Evolutionary conservation across 2,329 filamentous ascomycete genomes (phyloP).

Genomic region (Tolypocladium ovalisporum): DNA sequence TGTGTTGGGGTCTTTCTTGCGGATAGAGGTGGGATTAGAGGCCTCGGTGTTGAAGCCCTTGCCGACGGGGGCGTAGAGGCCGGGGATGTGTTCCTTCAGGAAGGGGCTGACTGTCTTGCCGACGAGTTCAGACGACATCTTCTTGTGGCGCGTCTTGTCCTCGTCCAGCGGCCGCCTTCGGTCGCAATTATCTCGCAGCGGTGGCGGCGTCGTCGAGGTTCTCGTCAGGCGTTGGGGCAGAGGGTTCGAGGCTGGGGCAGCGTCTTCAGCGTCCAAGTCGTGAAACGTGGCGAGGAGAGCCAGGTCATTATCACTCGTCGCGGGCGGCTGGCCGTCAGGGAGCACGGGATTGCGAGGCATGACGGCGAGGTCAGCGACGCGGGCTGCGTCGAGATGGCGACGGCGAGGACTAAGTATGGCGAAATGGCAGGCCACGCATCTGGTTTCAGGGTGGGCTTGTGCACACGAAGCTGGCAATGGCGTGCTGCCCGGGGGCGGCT

Average conservation of each 20-base stretch:
- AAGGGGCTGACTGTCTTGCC: conserved; percentile 78
- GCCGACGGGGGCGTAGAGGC: conserved; percentile 73
- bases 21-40: conserved; percentile 12
- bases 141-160: conserved; percentile 37
- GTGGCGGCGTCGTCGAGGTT: conserved; percentile 9
- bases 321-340: neutral
- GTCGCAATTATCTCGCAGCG: conserved; percentile 36
- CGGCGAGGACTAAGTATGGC: conserved; percentile 5
- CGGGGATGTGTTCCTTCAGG: conserved; percentile 80
- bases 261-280: neutral
- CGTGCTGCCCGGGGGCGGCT: neutral
- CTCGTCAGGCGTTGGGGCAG: neutral
- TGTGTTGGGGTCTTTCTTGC: conserved; percentile 55
- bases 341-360: neutral
- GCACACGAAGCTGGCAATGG: neutral
- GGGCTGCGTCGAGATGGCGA: neutral
- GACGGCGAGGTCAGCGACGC: neutral
- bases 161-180: conserved; percentile 38
- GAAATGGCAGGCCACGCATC: neutral
- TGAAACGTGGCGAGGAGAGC: neutral
- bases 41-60: conserved; percentile 31
- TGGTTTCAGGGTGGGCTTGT: neutral
- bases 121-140: conserved; percentile 55
- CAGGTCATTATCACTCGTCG: neutral
- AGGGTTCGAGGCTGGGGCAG: neutral